A percentile compares a stretch with the other conserved stretches of the same genome.
phyloP scores from a whole-genome alignment of 495 filamentous ascomycete genomes.

The Aspergillus kassunensis region DNA sequence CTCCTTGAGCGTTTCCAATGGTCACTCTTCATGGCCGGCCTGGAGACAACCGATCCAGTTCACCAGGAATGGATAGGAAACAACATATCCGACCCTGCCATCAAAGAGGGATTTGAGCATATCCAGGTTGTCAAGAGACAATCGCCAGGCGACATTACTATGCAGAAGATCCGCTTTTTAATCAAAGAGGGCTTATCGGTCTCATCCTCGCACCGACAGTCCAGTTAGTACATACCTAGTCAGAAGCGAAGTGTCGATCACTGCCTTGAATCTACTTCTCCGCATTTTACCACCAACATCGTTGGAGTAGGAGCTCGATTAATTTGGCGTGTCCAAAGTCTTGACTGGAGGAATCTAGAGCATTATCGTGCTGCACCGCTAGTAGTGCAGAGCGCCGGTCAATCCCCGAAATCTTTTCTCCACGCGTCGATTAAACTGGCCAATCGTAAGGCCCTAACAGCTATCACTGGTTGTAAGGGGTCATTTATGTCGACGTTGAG shows the following conservation, averaged over 20 bases:
- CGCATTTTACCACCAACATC: not conserved
- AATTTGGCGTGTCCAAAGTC: not conserved
- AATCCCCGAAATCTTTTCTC: constrained; percentile 1
- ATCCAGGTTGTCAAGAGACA: not conserved
- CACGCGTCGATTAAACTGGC: constrained; percentile 10
- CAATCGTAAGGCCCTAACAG: not conserved
- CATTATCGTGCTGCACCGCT: not conserved
- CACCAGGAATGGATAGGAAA: constrained; percentile 10
- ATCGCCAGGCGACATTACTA: constrained; percentile 1
- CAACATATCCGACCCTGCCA: constrained; percentile 9
- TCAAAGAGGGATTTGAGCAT: constrained; percentile 1
- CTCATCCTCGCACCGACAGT: not conserved
- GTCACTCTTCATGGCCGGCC: constrained; percentile 12
- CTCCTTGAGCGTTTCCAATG: constrained; percentile 14
- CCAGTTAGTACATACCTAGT: not conserved
- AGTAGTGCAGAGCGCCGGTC: not conserved
- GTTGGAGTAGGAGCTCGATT: not conserved
- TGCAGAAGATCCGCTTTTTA: constrained; percentile 3
- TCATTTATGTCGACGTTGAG: not conserved
- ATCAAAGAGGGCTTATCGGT: not conserved
- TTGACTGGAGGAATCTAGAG: not conserved
- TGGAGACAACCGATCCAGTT: constrained; percentile 12
- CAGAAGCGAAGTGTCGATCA: not conserved
- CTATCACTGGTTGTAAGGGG: not conserved
- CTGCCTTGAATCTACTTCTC: not conserved